These are phyloP conservation scores for Arthromyces matolae DNA, from an alignment of 768 basidiomycete genomes.

Conservation along the genomic window DNA sequence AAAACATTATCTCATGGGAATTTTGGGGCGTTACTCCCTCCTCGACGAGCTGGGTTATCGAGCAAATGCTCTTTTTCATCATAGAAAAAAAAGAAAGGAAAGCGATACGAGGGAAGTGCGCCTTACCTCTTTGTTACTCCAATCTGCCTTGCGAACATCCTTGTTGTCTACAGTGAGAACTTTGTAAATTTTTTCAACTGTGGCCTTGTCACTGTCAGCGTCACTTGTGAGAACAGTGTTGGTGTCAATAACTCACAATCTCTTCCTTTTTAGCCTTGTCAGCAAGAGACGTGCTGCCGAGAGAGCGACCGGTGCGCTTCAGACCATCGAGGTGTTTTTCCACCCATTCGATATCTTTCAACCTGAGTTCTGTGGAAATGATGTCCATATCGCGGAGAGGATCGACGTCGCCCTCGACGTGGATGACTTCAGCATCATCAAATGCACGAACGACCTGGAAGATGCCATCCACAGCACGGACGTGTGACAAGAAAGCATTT, in stretches of 20 bases:
- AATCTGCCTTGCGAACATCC: conserved; percentile 90
- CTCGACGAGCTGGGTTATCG: conserved; percentile 97
- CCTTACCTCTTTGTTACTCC: conserved; percentile 96
- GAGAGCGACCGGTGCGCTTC: conserved; percentile 67
- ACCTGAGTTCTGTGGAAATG: conserved; percentile 86
- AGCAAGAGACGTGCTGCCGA: conserved; percentile 76
- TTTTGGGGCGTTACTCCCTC: conserved; percentile 86
- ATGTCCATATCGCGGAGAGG: conserved; percentile 97
- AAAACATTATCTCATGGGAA: conserved; percentile 60
- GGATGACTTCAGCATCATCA: conserved; percentile 98
- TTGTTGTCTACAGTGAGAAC: conserved; percentile 74
- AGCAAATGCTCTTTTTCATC: conserved; percentile 83
- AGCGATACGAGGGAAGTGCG: conserved; percentile 6
- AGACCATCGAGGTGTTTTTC: conserved; percentile 82
- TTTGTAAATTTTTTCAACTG: conserved; percentile 81
- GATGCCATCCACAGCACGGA: conserved; percentile 97
- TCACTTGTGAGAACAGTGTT: background rate
- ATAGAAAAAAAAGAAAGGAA: conserved; percentile 9
- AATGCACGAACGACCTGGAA: conserved; percentile 98
- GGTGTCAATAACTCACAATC: conserved; percentile 56
- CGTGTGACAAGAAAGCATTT: conserved; percentile 95
- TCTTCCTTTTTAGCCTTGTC: conserved; percentile 98
- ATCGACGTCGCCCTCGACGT: conserved; percentile 97
- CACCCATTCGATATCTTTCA: conserved; percentile 99
- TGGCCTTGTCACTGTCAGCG: conserved; percentile 48